Conservation (phyloP, 2,329 filamentous ascomycete genomes). For the Zymoseptoria brevis region DNA sequence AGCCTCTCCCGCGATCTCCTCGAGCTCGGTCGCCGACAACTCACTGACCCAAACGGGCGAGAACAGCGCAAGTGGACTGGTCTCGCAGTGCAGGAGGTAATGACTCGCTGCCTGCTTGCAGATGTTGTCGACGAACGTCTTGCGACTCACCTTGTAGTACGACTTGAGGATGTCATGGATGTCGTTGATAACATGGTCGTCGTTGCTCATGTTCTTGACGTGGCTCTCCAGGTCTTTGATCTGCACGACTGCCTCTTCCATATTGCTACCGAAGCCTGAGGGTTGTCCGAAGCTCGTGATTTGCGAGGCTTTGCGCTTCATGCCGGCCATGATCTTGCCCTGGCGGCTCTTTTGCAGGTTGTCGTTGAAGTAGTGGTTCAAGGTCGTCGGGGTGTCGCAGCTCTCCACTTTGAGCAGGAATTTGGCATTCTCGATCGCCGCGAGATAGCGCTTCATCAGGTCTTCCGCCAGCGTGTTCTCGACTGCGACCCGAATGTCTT, state of each 20-base stretch:
- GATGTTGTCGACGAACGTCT: constrained; percentile 57
- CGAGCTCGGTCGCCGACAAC: constrained; percentile 46
- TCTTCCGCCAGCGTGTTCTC: constrained; percentile 39
- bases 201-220: constrained; percentile 31
- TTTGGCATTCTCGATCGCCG: constrained; percentile 41
- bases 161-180: constrained; percentile 52
- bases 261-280: too few relatives aligned
- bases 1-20: constrained; percentile 54
- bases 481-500: constrained; percentile 37
- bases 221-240: too few relatives aligned
- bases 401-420: constrained; percentile 50
- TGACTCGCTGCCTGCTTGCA: constrained; percentile 51
- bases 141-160: constrained; percentile 55
- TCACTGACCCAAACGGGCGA: constrained; percentile 43
- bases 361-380: constrained; percentile 48
- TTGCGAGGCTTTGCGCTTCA: constrained; percentile 9
- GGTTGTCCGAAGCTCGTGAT: too few relatives aligned
- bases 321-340: constrained; percentile 2
- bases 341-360: constrained; percentile 33
- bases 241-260: too few relatives aligned
- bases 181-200: constrained; percentile 38
- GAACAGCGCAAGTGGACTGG: constrained; percentile 48
- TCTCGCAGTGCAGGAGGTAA: constrained; percentile 43
- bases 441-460: constrained; percentile 40
- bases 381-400: constrained; percentile 39